Percentiles rank a stretch among this genome's conserved stretches.
phyloP scores from a whole-genome alignment of 23 red algal genomes.

The Agarophyton chilense region DNA sequence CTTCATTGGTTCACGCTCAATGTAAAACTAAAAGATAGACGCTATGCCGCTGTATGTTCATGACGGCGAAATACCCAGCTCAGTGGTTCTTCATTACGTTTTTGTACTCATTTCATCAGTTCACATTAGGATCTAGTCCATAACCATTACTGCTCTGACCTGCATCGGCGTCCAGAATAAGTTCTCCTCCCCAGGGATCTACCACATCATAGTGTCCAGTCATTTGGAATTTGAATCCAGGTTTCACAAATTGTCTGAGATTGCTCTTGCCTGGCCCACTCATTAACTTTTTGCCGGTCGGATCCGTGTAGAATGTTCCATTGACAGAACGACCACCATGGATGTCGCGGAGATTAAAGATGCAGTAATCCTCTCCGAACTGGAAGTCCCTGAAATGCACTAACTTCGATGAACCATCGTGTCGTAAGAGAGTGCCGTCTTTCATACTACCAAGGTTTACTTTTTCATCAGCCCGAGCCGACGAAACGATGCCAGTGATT shows the following conservation, averaged over 20 bases:
- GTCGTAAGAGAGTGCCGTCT: not conserved
- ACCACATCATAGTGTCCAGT: slow-evolving; percentile 23
- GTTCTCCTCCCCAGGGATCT: slow-evolving; percentile 17
- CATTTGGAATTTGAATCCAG: slow-evolving; percentile 32
- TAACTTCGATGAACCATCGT: not conserved
- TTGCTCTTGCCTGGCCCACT: slow-evolving; percentile 20
- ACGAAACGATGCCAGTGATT: slow-evolving; percentile 17
- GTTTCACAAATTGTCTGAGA: slow-evolving; percentile 59
- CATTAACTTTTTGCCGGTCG: slow-evolving; percentile 2
- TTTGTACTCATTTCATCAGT: no score
- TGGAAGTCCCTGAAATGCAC: not conserved
- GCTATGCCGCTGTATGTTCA: no score
- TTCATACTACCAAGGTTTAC: slow-evolving; percentile 8
- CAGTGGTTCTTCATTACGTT: no score
- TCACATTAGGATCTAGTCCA: slow-evolving; percentile 1
- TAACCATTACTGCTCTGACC: slow-evolving; percentile 5
- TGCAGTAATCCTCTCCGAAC: slow-evolving; percentile 16
- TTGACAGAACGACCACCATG: not conserved
- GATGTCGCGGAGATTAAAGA: not conserved
- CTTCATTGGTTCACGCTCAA: no score
- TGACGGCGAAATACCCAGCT: no score
- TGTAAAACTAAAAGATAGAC: no score
- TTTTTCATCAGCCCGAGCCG: not conserved
- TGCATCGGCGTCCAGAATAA: not conserved
- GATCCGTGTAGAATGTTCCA: slow-evolving; percentile 59